Percentiles rank a stretch among this genome's conserved stretches.
Evolutionary conservation across 345 rosid species (phyloP).

Genomic region (Eucalyptus regnans): DNA sequence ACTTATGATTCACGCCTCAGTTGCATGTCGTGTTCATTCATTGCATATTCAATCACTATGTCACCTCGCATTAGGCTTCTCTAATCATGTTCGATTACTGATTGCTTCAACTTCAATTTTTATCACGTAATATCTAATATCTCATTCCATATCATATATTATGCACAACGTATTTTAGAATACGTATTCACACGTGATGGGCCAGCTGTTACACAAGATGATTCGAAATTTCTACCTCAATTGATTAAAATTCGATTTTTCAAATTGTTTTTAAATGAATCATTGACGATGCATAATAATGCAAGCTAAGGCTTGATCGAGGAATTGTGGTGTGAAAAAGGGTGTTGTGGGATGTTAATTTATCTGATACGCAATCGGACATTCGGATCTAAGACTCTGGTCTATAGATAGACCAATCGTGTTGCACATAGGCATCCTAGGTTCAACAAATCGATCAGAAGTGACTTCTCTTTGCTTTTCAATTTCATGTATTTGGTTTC

Average conservation of each 20-base stretch:
- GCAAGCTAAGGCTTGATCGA: background rate
- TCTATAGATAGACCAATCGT: background rate
- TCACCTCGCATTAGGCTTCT: background rate
- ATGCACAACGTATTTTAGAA: background rate
- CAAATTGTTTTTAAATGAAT: background rate
- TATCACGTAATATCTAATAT: background rate
- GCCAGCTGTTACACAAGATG: fast-evolving
- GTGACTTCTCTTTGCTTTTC: background rate
- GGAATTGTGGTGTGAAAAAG: background rate
- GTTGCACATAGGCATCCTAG: background rate
- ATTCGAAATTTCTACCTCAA: background rate
- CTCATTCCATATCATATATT: background rate
- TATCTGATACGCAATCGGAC: background rate
- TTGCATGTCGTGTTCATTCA: background rate
- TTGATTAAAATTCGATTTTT: background rate
- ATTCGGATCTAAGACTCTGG: background rate
- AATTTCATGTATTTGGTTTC: background rate
- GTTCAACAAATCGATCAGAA: background rate
- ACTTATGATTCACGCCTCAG: background rate
- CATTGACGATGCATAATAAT: background rate
- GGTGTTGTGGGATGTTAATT: background rate
- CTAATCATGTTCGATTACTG: background rate
- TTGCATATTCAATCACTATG: background rate
- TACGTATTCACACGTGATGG: background rate
- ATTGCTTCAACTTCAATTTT: background rate